Evolutionary conservation across 2,329 filamentous ascomycete species (phyloP), one percentile per base, ranked within the genome.

Genomic region (Xylaria sp.): DNA sequence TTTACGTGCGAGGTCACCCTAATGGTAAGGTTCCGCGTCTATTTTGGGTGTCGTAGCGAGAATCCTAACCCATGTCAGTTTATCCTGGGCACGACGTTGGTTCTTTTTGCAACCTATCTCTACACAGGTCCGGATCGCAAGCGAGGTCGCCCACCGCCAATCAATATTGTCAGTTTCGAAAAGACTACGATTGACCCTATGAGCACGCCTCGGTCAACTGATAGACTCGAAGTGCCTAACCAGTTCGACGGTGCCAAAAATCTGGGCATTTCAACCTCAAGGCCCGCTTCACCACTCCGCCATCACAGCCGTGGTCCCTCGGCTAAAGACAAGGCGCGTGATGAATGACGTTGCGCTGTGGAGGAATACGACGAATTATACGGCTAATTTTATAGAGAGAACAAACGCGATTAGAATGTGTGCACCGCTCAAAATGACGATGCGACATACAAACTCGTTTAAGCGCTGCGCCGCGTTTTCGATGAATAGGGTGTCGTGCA

Each of bases 51-150:
- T 24, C n/a, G 8, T 0, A 12, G 12, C 3, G 39, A 14, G n/a
- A 50, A 21, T 14, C n/a, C 56, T 71, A 57, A 73, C 53, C 58
- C 50, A 64, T 55, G 69, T 53, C 72, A 98, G 94, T 97, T 97
- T 79, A 76, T 97, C 45, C 69, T 93, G 58, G 96, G 96, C 62
- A 94, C 94, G 0, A 84, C 85, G 11, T 83, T 96, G 57, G 94
- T 98, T 8, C 82, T 98, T 0, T 85, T 88, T 50, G 91, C 94
- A 2, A 97, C 93, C 1, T 98, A 94, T 78, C 85, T 98, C 17
- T 98, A 97, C 83, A 93, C 89, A 69, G 86, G 87, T 5, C 86
- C 89, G 0, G 88, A 93, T 70, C 82, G 85, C 21, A 84, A 83
- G 69, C 84, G 87, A 63, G 82, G 85, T 62, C 87, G 89, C 17